Base-by-base conservation (phyloP, 2,329 filamentous ascomycete species). In the Sporothrix globosa region DNA sequence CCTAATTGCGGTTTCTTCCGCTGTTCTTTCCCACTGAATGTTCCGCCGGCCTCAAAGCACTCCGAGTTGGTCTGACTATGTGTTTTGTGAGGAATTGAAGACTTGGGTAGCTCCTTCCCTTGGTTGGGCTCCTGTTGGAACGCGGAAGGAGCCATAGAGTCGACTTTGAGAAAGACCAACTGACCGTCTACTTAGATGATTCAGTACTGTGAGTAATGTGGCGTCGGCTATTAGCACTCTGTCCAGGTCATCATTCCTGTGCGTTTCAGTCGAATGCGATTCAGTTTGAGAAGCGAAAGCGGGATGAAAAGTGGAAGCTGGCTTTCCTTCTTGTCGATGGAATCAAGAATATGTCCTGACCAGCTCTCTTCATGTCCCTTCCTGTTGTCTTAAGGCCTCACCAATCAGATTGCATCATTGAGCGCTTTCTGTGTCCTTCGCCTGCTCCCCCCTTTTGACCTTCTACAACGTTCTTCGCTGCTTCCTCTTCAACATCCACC, bases 321-420 rank as follows among this genome's bases (percentile, higher is more conserved):
- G 27, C 27, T 30, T 30, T 30, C 27, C 27, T 30, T 30, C 5
- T 4, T 30, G 27, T 30, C 27, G 34, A 34, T 30, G 30, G 30
- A 30, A n/a, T n/a, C n/a, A 30, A 30, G 19, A 52, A 24, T 52
- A 53, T 30, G 30, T 44, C 24, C 24, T 30, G 27, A 54, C 53
- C 27, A 56, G 11, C 24, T 34, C 24, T 10, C 13, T 30, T 30
- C 13, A 9, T 44, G 3, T 24, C 34, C 34, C 27, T 39, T 21
- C 17, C 30, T 39, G n/a, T n/a, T 44, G 34, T 60, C 34, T 21
- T 44, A 10, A 4, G 11, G 44, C 24, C 44, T 4, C 60, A 46
- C 60, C 60, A 65, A 65, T 65, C 60, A 65, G n/a, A 48, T 48
- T 14, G 60, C 39, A 10, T 27, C 54, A 30, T 58, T 58, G 27